phyloP scores from a whole-genome alignment of 768 basidiomycete genomes.

The Lactarius psammicola region DNA sequence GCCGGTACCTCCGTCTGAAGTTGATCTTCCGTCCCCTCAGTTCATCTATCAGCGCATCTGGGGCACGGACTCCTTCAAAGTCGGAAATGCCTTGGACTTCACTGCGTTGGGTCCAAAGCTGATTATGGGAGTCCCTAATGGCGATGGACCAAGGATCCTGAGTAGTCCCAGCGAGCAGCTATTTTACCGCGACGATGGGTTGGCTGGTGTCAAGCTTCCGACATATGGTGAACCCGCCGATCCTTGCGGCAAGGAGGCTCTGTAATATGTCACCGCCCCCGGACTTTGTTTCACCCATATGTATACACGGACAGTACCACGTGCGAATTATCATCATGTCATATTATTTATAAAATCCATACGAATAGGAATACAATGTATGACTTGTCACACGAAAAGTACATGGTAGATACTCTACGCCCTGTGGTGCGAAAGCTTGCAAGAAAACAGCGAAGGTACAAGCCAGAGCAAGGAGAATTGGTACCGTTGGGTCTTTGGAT shows the following conservation, averaged over 20 bases:
- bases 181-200: conserved; percentile 6
- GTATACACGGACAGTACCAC: conserved; percentile 5
- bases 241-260: conserved; percentile 7
- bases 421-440: conserved; percentile 23
- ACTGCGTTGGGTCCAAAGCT: conserved; percentile 48
- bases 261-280: background rate
- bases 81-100: conserved; percentile 58
- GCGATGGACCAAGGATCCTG: conserved; percentile 5
- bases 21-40: conserved; percentile 34
- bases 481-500: conserved; percentile 20
- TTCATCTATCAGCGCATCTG: conserved; percentile 65
- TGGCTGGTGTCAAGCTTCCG: conserved; percentile 2
- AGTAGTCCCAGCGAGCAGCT: conserved; percentile 17
- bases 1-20: conserved; percentile 28
- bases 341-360: conserved; percentile 29
- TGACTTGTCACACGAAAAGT: conserved; percentile 25
- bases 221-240: conserved; percentile 8
- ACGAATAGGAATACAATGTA: conserved; percentile 31
- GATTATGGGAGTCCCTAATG: conserved; percentile 46
- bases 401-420: conserved; percentile 26
- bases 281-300: background rate
- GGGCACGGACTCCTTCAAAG: conserved; percentile 60
- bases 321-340: conserved; percentile 21
- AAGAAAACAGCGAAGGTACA: conserved; percentile 22
- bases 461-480: conserved; percentile 24